These are phyloP conservation scores for Dactylellina drechsleri DNA, from an alignment of 2,329 filamentous ascomycete genomes.

Conservation along the genomic window DNA sequence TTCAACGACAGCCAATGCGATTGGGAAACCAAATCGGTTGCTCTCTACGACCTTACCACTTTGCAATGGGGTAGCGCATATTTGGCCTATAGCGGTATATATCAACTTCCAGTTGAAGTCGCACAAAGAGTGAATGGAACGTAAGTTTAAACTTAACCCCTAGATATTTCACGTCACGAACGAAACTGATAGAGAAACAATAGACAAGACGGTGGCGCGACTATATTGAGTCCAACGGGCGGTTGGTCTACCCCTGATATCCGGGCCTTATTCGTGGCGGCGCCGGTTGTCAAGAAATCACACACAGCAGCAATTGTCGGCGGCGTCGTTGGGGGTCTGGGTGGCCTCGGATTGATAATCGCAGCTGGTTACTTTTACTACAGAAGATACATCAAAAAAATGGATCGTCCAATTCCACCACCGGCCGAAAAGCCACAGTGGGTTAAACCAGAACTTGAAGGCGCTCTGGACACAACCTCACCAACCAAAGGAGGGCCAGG, in stretches of 20 bases:
- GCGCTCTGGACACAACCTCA: conserved; percentile 8
- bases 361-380: conserved; percentile 24
- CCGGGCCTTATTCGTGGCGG: conserved; percentile 17
- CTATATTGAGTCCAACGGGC: conserved; percentile 9
- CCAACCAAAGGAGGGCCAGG: conserved; percentile 14
- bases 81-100: conserved; percentile 16
- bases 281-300: conserved; percentile 8
- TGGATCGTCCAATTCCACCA: conserved; percentile 29
- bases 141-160: conserved; percentile 12
- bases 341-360: conserved; percentile 27
- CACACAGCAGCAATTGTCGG: conserved; percentile 39
- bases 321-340: conserved; percentile 33
- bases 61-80: conserved; percentile 40
- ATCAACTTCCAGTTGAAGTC: conserved; percentile 42
- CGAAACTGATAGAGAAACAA: conserved; percentile 7
- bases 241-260: conserved; percentile 43
- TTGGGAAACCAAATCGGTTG: conserved; percentile 46
- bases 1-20: conserved; percentile 45
- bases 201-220: conserved; percentile 26
- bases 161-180: too few relatives aligned
- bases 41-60: conserved; percentile 47
- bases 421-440: conserved; percentile 41
- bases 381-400: conserved; percentile 31
- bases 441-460: conserved; percentile 50
- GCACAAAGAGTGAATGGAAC: conserved; percentile 44